Percentiles rank a stretch among this genome's conserved stretches.
These are phyloP conservation scores for Parathielavia hyrcaniae DNA, from an alignment of 495 filamentous ascomycete species.

Conservation along the genomic window DNA sequence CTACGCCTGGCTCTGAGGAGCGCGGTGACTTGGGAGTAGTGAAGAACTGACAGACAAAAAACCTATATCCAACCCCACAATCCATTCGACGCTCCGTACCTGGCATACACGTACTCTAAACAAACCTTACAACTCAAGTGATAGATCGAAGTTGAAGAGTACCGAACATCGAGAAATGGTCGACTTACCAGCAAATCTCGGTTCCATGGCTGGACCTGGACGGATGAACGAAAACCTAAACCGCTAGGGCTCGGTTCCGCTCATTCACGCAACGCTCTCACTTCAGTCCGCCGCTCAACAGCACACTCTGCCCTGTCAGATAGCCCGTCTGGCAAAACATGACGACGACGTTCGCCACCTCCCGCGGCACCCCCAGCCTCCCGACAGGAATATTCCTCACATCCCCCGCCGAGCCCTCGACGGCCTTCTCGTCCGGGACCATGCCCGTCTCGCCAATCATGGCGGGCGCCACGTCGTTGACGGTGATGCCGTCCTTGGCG, in stretches of 20 bases:
- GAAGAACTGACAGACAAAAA: no score
- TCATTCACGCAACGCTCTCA: conserved; percentile 8
- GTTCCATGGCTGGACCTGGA: no score
- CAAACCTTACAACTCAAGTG: no score
- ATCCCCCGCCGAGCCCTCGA: conserved; percentile 45
- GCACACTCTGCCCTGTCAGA: conserved; percentile 57
- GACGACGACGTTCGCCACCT: conserved; percentile 61
- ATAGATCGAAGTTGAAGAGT: no score
- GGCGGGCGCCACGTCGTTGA: conserved; percentile 69
- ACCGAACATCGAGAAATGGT: no score
- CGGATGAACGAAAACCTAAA: no score
- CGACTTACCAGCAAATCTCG: no score
- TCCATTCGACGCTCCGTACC: no score
- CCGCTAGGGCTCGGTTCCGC: background rate
- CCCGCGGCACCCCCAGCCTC: conserved; percentile 57
- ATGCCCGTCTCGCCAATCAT: conserved; percentile 66
- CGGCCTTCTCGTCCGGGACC: conserved; percentile 53
- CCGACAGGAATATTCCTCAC: conserved; percentile 52
- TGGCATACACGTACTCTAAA: no score
- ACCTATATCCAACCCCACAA: no score
- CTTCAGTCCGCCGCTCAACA: conserved; percentile 53
- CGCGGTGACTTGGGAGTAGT: no score
- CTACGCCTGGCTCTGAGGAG: no score
- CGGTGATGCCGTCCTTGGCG: conserved; percentile 59
- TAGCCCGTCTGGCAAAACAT: conserved; percentile 66